Conservation (phyloP, 495 filamentous ascomycete species). For the Podospora appendiculata region DNA sequence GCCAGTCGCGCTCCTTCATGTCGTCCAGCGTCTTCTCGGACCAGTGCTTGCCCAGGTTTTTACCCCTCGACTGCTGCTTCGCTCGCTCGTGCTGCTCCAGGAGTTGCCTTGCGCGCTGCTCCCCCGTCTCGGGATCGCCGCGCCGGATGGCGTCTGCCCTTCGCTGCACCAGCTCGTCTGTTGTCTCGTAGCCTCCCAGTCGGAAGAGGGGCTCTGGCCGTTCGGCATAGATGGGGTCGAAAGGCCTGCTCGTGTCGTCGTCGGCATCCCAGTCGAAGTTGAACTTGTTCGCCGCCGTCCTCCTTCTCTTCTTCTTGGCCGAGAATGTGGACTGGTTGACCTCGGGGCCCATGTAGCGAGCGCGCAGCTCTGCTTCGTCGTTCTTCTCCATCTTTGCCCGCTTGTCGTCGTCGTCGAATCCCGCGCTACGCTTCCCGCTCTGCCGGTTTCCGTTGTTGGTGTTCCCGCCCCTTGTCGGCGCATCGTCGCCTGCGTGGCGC, state of each 20-base stretch:
- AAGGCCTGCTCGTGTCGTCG: conserved; percentile 86
- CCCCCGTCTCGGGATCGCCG: conserved; percentile 74
- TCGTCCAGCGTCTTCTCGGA: conserved; percentile 91
- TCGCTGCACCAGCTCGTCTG: conserved; percentile 58
- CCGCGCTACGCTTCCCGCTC: conserved; percentile 18
- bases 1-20: conserved; percentile 98
- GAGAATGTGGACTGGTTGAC: conserved; percentile 84
- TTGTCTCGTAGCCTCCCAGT: conserved; percentile 74
- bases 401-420: conserved; percentile 44
- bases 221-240: conserved; percentile 80
- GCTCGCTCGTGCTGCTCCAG: conserved; percentile 62
- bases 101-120: conserved; percentile 67
- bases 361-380: conserved; percentile 69
- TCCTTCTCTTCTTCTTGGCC: conserved; percentile 89
- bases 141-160: conserved; percentile 74
- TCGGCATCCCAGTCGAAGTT: conserved; percentile 98
- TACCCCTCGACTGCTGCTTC: conserved; percentile 67
- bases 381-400: conserved; percentile 55
- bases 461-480: not conserved
- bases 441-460: conserved; percentile 32
- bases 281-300: conserved; percentile 95
- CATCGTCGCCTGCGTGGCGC: conserved; percentile 37
- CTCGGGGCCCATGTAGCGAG: conserved; percentile 89
- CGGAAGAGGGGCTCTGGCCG: conserved; percentile 59
- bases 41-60: conserved; percentile 82